A percentile compares a stretch with the other conserved stretches of the same genome.
These are phyloP conservation scores for Primulina tabacum DNA, from an alignment of 257 asterid genomes.

Conservation along the genomic window DNA sequence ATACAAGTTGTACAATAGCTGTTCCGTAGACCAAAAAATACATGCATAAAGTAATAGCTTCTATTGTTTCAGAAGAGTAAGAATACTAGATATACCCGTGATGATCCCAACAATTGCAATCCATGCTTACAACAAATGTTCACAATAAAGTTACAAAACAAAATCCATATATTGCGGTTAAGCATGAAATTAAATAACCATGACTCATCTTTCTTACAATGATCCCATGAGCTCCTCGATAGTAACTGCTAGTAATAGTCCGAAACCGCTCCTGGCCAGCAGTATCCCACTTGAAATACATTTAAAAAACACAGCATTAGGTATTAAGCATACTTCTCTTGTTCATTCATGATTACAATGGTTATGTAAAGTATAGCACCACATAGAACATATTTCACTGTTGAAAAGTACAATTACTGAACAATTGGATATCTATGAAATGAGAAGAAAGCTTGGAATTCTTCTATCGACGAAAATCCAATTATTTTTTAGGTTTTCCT, in stretches of 20 bases:
- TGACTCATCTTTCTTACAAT: slow-evolving; percentile 53
- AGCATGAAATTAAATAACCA: slow-evolving; percentile 16
- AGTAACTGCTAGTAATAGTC: slow-evolving; percentile 97
- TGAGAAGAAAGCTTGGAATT: background rate
- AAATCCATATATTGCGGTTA: background rate
- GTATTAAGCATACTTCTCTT: slow-evolving; percentile 10
- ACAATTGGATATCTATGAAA: background rate
- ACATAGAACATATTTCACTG: background rate
- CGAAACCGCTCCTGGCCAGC: slow-evolving; percentile 99
- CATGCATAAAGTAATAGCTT: background rate
- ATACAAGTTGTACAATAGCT: background rate
- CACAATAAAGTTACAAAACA: background rate
- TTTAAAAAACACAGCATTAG: slow-evolving; percentile 2
- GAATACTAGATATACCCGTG: background rate
- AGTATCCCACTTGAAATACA: slow-evolving; percentile 83
- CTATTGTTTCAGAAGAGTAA: background rate
- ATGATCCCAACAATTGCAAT: background rate
- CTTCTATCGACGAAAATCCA: background rate
- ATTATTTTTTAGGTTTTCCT: too few relatives aligned
- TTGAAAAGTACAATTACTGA: background rate
- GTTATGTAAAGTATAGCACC: background rate
- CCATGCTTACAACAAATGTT: background rate
- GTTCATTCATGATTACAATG: background rate
- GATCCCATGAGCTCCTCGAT: slow-evolving; percentile 98
- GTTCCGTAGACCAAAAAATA: background rate